Base-by-base conservation (phyloP, 116 monocot genomes). In the Zostera marina region DNA sequence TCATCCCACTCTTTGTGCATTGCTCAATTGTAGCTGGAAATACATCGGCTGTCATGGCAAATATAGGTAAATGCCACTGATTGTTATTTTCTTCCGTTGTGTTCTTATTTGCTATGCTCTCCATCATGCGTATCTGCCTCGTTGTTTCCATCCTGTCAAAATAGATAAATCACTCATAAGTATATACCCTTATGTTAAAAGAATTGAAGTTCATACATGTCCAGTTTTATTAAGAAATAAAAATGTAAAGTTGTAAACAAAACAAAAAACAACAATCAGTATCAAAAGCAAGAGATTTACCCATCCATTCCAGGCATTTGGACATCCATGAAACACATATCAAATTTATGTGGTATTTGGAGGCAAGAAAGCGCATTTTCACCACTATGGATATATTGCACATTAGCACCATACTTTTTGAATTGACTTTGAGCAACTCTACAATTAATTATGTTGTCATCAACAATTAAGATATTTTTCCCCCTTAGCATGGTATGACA, bases 251-350 rank as follows among this genome's bases (percentile, higher is more conserved):
- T 47, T 16, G 47, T 14, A n/a, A 15, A 51, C 15, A 17, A 17
- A 2, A 51, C 8, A 51, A 51, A 51, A 51, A 20, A 19, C 20
- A 21, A 13, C 20, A 51, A 51, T 51, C 19, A 51, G 9, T 51
- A 19, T 15, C 19, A 13, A 51, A 51, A 19, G 49, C 5, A 32
- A 16, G 49, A 17, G 49, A 8, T 44, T 16, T 75, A 94, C 93
- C 88, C 93, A 63, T 94, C 93, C 73, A 94, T 94, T 67, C 88
- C 88, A 22, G 93, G 93, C 93, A 94, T 94, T 68, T 94, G 93
- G 61, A 94, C 88, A 65, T 94, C 93, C 93, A 94, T 94, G 61
- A 94, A 94, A 67, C 93, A 94, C 54, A 88, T 88, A 74, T 94
- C 83, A 59, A 94, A 94, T 32, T 66, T 49, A 61, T 94, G 88